Evolutionary conservation across 805 yeast genomes (phyloP).

Genomic region (Sugiyamaella qingdaonensis): DNA sequence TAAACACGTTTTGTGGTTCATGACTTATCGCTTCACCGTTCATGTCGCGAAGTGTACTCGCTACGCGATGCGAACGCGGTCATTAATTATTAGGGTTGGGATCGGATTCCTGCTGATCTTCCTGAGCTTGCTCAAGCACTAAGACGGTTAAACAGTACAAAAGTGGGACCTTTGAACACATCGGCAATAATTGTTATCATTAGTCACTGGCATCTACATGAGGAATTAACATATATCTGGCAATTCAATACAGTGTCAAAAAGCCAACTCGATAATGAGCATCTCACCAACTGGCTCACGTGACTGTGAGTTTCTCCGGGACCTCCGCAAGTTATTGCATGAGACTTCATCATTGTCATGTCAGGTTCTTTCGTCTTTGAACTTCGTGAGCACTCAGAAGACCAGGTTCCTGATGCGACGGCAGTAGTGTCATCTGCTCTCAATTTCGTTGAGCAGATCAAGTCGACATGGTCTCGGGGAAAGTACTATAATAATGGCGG

Average conservation of each 20-base stretch:
- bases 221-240: no score
- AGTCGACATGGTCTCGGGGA: constrained; percentile 23
- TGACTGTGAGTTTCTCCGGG: no score
- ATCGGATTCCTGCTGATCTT: no score
- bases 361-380: constrained; percentile 15
- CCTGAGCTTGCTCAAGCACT: no score
- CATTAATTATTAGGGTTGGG: neutral
- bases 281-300: no score
- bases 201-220: no score
- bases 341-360: neutral
- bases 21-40: neutral
- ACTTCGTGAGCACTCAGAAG: constrained; percentile 19
- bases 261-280: no score
- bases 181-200: no score
- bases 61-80: neutral
- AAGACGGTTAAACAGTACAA: no score
- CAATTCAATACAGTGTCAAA: no score
- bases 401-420: constrained; percentile 22
- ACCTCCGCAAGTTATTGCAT: no score
- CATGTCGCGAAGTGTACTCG: neutral
- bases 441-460: constrained; percentile 17
- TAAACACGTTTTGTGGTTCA: neutral
- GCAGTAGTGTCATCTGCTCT: constrained; percentile 22
- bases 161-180: no score
- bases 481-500: constrained; percentile 15